phyloP scores from a whole-genome alignment of 2,329 filamentous ascomycete genomes.

The Thelonectria olida region DNA sequence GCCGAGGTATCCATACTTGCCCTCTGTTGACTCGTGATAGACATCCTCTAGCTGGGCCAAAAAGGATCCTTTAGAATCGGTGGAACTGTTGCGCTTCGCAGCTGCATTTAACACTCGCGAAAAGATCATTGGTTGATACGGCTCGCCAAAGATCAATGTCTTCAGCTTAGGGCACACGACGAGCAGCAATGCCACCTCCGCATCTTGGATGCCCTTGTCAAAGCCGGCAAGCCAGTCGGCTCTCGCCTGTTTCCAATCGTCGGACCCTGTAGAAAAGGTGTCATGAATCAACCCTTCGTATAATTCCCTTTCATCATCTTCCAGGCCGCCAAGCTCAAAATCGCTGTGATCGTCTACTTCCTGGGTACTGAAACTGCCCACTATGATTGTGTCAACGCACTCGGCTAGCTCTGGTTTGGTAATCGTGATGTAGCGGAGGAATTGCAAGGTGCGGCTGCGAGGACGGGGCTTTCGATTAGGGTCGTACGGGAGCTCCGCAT shows the following conservation, averaged over 20 bases:
- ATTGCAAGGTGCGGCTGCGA: constrained; percentile 5
- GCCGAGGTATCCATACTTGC: neutral
- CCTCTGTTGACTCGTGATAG: neutral
- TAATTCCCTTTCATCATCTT: neutral
- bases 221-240: constrained; percentile 3
- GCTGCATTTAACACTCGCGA: neutral
- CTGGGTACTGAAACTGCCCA: constrained; percentile 1
- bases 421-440: constrained; percentile 10
- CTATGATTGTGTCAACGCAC: neutral
- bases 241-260: neutral
- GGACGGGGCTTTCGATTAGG: neutral
- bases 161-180: neutral
- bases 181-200: neutral
- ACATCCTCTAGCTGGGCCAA: neutral
- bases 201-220: neutral
- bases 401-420: constrained; percentile 7
- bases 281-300: neutral
- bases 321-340: neutral
- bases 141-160: constrained; percentile 1
- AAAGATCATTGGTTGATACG: neutral
- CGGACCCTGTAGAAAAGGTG: neutral
- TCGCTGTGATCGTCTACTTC: neutral
- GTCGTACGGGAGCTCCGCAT: neutral
- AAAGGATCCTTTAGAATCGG: neutral
- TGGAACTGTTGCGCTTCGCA: neutral